A percentile compares a stretch with the other conserved stretches of the same genome.
Conservation (phyloP, 805 yeast species). For the Candida methanosorbosa region DNA sequence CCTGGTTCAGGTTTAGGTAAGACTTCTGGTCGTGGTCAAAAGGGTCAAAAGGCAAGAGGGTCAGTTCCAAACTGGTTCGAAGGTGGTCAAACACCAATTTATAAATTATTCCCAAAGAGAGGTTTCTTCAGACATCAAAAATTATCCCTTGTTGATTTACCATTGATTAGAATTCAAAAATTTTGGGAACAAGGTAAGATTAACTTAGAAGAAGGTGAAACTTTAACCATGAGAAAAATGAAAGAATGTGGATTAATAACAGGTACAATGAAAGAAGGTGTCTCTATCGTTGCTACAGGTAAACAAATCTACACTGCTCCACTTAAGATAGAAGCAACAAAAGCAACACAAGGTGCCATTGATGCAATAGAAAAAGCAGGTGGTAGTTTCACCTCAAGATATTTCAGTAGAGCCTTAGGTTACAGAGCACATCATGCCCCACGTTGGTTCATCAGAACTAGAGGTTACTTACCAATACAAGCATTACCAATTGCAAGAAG, state of each 20-base stretch:
- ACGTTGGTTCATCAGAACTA: conserved; percentile 52
- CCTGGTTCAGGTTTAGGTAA: conserved; percentile 90
- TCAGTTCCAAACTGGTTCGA: conserved; percentile 90
- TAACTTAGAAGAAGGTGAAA: conserved; percentile 46
- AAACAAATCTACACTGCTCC: conserved; percentile 42
- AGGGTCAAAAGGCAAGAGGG: conserved; percentile 97
- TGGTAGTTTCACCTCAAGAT: conserved; percentile 66
- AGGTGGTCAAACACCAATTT: conserved; percentile 97
- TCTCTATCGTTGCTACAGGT: conserved; percentile 70
- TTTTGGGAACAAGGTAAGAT: conserved; percentile 66
- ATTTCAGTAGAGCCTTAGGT: conserved; percentile 52
- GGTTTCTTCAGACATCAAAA: conserved; percentile 72
- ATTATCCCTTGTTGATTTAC: conserved; percentile 45
- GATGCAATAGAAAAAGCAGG: conserved; percentile 63
- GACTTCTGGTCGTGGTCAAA: conserved; percentile 95
- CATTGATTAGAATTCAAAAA: conserved; percentile 59
- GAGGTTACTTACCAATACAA: conserved; percentile 73
- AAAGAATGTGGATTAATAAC: conserved; percentile 63
- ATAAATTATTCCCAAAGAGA: conserved; percentile 74
- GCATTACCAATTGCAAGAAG: conserved; percentile 83
- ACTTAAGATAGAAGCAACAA: conserved; percentile 71
- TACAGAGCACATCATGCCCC: conserved; percentile 75
- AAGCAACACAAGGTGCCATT: conserved; percentile 72
- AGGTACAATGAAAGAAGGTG: conserved; percentile 71
- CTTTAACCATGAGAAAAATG: conserved; percentile 70